Base-by-base conservation (phyloP, 73 alveolate species). In the Paramecium tetraurelia region DNA sequence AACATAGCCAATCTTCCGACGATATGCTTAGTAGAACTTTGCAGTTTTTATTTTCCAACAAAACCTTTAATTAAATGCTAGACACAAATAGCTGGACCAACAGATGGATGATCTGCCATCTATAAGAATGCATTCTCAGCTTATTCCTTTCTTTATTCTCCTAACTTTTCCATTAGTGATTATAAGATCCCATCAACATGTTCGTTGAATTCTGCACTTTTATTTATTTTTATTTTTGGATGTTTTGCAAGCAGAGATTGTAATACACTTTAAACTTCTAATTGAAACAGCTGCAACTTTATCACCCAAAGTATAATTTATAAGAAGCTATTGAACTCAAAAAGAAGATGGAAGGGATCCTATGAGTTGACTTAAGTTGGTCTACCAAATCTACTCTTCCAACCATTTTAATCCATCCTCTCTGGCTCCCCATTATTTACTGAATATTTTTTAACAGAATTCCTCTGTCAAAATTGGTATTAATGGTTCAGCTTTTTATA, bases 121-220 rank as follows among this genome's bases (percentile, higher is more conserved):
- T 92, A 89, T 40, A 98, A 68, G 46, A 97, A 94, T 33, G 98
- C 95, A 75, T 97, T 96, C 85, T 97, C 99, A 27, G 99, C 97
- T 83, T 92, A 94, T 92, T 98, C 99, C 86, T 98, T 97, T 7
- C 96, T 97, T 71, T 96, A 95, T 83, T 98, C 99, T 48, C 99
- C 99, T 43, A 96, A 86, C 84, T 96, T 94, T 86, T 97, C 97
- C 95, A 97, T 92, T 14, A 98, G 85, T 86, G 95, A 72, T 50
- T 92, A 93, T 9, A 95, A 85, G 7, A 97, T 95, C 38, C 86
- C 95, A 85, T 97, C 98, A 0, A 95, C 87, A 92, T 97, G 88
- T 46, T 77, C 85, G 53, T 69, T 68, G 18, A 87, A 87, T 33
- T 36, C 88, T 10, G 53, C 48, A 50, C 29, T 59, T 63, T 38